Percentiles rank a stretch among this genome's conserved stretches.
phyloP scores from a whole-genome alignment of 768 basidiomycete species.

The Roridomyces roridus region DNA sequence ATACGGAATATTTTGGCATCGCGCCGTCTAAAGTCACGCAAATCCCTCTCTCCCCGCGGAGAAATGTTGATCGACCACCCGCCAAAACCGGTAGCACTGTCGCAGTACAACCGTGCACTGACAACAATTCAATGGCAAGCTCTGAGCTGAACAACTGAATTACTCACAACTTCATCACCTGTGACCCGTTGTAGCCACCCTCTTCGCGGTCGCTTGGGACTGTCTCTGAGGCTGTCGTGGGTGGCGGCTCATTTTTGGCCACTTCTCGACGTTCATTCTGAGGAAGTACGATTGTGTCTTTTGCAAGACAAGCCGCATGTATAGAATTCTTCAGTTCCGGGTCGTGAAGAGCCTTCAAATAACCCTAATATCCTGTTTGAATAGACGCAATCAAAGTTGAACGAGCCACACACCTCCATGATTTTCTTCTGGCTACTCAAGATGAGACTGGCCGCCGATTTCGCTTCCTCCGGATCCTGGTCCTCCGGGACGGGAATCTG shows the following conservation, averaged over 20 bases:
- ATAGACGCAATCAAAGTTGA: too few relatives aligned
- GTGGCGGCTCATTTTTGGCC: not conserved
- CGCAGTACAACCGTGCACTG: conserved; percentile 17
- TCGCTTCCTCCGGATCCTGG: not conserved
- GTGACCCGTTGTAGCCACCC: not conserved
- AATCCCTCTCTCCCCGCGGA: conserved; percentile 19
- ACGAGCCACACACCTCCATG: conserved; percentile 8
- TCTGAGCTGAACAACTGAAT: not conserved
- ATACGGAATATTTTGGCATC: conserved; percentile 44
- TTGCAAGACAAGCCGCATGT: conserved; percentile 1
- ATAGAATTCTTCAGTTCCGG: conserved; percentile 9
- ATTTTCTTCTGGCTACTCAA: conserved; percentile 17
- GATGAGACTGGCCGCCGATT: conserved; percentile 1
- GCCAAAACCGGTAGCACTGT: conserved; percentile 13
- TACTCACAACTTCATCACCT: conserved; percentile 16
- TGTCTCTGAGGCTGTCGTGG: not conserved
- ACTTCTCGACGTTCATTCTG: not conserved
- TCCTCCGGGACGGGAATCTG: conserved; percentile 9
- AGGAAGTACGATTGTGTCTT: not conserved
- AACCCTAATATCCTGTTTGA: not conserved
- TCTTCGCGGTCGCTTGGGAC: not conserved
- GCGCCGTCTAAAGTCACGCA: conserved; percentile 36
- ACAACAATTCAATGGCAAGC: not conserved
- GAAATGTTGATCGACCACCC: conserved; percentile 51
- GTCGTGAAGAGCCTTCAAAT: conserved; percentile 16